Conservation (phyloP, 495 filamentous ascomycete species). For the Podospora bellae-mahoneyi region DNA sequence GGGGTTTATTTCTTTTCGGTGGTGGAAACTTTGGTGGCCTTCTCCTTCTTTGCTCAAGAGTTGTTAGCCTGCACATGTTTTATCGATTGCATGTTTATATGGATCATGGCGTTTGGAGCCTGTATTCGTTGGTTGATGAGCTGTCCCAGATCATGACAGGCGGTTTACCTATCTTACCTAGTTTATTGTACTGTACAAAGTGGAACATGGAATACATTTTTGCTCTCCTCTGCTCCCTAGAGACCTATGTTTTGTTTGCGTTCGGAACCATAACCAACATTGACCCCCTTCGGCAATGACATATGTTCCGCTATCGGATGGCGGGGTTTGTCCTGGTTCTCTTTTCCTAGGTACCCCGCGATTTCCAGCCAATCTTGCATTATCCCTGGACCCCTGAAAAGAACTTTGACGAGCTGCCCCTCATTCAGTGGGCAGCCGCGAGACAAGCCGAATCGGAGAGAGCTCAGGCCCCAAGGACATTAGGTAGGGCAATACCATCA, state of each 20-base stretch:
- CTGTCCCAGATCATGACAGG: background rate
- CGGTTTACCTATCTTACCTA: background rate
- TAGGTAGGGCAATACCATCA: background rate
- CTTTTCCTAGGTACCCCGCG: constrained; percentile 9
- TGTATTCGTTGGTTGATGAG: background rate
- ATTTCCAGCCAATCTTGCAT: constrained; percentile 1
- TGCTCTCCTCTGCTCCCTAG: too few relatives aligned
- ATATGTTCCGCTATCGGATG: constrained; percentile 24
- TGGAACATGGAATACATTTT: background rate
- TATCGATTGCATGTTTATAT: background rate
- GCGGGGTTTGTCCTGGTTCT: constrained; percentile 2
- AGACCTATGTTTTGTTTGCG: background rate
- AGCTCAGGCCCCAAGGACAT: background rate
- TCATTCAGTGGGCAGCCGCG: background rate
- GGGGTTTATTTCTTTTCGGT: background rate
- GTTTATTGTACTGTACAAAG: background rate
- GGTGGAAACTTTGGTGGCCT: background rate
- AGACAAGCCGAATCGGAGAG: background rate
- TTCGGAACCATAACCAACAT: background rate
- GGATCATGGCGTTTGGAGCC: background rate
- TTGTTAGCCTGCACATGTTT: background rate
- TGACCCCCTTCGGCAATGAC: constrained; percentile 9
- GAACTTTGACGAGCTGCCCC: background rate
- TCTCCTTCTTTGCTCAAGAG: background rate
- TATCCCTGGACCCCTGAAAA: background rate